Evolutionary conservation across 1,139 yeast genomes (phyloP).

Genomic region (Geotrichum restrictum): DNA sequence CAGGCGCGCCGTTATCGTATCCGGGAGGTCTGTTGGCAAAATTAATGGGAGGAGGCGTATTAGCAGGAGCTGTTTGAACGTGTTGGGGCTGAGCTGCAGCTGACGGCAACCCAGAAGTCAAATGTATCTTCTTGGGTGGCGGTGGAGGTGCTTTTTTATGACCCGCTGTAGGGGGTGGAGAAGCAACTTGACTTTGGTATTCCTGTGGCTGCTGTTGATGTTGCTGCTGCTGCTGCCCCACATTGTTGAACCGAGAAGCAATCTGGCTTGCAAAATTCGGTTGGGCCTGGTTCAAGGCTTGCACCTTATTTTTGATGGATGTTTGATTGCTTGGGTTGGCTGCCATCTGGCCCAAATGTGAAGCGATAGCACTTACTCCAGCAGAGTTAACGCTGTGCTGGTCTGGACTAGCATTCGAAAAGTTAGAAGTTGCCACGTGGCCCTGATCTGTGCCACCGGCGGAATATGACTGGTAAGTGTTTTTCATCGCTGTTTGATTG

Average conservation of each 20-base stretch:
- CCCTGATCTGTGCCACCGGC: too few relatives aligned
- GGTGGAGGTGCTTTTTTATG: conserved; percentile 36
- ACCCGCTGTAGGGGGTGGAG: conserved; percentile 21
- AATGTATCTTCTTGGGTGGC: conserved; percentile 28
- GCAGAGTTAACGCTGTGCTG: not conserved
- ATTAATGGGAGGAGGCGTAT: conserved; percentile 30
- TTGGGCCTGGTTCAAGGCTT: conserved; percentile 13
- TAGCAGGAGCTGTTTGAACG: conserved; percentile 13
- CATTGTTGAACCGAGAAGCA: conserved; percentile 17
- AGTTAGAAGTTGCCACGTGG: not conserved
- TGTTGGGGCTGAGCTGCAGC: conserved; percentile 13
- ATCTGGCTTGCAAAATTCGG: conserved; percentile 21
- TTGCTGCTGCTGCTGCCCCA: conserved; percentile 9
- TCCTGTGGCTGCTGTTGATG: not conserved
- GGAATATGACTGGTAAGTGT: too few relatives aligned
- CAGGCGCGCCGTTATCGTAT: conserved; percentile 23
- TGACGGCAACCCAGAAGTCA: not conserved
- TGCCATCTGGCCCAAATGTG: not conserved
- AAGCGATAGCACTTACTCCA: not conserved
- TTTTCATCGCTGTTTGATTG: not conserved
- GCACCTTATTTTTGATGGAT: conserved; percentile 6
- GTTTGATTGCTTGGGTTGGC: not conserved
- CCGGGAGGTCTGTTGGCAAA: conserved; percentile 30
- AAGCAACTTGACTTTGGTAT: not conserved
- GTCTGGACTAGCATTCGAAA: not conserved